Evolutionary conservation across 1,284 basidiomycete species (phyloP), one percentile per base, ranked within the genome.

Genomic region (Microbotryum silenes-acaulis): DNA sequence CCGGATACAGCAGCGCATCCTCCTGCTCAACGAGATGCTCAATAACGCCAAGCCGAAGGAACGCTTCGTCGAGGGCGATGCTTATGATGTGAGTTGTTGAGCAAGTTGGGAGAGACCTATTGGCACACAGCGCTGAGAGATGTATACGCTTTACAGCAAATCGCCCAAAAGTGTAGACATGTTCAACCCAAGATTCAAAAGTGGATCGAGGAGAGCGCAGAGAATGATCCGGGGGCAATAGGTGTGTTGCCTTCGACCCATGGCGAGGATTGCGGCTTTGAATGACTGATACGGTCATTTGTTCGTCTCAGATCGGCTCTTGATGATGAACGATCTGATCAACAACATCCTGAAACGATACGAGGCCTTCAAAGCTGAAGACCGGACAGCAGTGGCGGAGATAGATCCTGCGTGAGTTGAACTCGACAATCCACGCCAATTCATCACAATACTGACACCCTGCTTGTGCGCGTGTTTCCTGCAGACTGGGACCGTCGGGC

Each of bases 271-370:
- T 47, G 37, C 5, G 37, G 12, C 6, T 18, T 3, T 47, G 23
- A n/a, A 44, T 45, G 29, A 62, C 37, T 18, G 50, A 29, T 25
- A 27, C 18, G 51, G 6, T 21, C 7, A 6, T 49, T 53, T 23
- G 18, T 14, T 3, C 12, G 7, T 8, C 3, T 9, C 71, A 90
- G 93, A 94, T 69, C 89, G 91, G 2, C 86, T 97, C 75, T 80
- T 98, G 31, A 83, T 97, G 74, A 92, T 94, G 66, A 98, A 99
- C 75, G 96, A 99, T 76, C 86, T 96, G 71, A 94, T 98, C 77
- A 97, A 98, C 77, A 88, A 85, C 45, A 89, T 94, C 20, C 77
- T 96, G 21, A 83, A 84, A 51, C 86, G 94, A 29, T 97, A 93
- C 74, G 89, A 94, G 68, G 85, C 91, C 1, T 94, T 88, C 81